Conservation (phyloP, 1,284 basidiomycete species). For the Meripilus lineatus region DNA sequence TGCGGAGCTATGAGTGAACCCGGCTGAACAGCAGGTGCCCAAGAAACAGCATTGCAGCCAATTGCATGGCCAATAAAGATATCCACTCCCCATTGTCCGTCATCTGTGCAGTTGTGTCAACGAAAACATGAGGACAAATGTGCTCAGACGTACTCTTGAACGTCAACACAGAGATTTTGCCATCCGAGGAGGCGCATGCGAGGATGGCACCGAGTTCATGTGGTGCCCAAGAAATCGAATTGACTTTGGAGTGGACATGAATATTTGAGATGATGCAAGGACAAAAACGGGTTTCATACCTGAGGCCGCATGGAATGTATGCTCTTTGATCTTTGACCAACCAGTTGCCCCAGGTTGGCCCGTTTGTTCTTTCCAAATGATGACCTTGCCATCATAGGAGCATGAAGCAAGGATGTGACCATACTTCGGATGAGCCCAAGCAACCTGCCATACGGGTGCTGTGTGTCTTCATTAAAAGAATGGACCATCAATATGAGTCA, state of each 20-base stretch:
- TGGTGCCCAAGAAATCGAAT: constrained; percentile 97
- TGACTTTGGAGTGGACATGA: constrained; percentile 54
- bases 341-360: constrained; percentile 49
- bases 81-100: constrained; percentile 94
- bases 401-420: constrained; percentile 96
- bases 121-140: neutral
- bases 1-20: constrained; percentile 74
- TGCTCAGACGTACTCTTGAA: constrained; percentile 79
- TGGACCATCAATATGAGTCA: neutral
- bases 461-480: constrained; percentile 61
- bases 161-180: constrained; percentile 93
- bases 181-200: constrained; percentile 97
- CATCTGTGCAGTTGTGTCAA: constrained; percentile 51
- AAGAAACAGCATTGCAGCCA: constrained; percentile 96
- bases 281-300: constrained; percentile 42
- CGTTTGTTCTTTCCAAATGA: constrained; percentile 94
- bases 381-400: constrained; percentile 96
- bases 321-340: constrained; percentile 97
- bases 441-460: constrained; percentile 96
- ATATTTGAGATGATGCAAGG: neutral
- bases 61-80: constrained; percentile 96
- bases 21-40: constrained; percentile 91
- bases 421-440: constrained; percentile 98
- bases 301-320: constrained; percentile 90
- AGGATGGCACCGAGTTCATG: constrained; percentile 96